These are phyloP conservation scores for Sporothrix protearum DNA, from an alignment of 2,329 filamentous ascomycete genomes.

Conservation along the genomic window DNA sequence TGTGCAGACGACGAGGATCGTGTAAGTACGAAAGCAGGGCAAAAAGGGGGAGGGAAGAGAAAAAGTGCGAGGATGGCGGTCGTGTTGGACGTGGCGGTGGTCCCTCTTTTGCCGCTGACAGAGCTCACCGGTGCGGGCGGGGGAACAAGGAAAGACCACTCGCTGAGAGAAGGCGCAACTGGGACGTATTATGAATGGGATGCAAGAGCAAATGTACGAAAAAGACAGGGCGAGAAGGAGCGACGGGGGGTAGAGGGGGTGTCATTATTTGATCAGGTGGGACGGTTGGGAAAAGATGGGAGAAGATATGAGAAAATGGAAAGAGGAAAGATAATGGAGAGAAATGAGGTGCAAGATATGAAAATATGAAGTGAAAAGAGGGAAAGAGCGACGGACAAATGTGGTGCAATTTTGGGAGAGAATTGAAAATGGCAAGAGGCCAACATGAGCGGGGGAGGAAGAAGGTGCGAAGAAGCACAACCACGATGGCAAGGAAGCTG, in stretches of 20 bases:
- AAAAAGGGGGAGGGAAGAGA: neutral
- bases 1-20: constrained; percentile 5
- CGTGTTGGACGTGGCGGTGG: constrained; percentile 17
- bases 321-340: neutral
- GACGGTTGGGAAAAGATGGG: constrained; percentile 7
- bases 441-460: neutral
- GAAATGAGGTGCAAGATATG: neutral
- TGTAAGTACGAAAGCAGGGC: neutral
- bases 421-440: neutral
- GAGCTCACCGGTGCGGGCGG: constrained; percentile 25
- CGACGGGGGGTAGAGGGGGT: constrained; percentile 13
- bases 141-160: constrained; percentile 11
- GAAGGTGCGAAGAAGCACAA: neutral
- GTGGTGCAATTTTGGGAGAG: constrained; percentile 2
- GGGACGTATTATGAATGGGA: neutral
- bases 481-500: neutral
- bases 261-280: constrained; percentile 10
- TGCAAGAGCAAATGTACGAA: neutral
- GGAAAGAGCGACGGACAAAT: constrained; percentile 3
- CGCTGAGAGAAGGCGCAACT: constrained; percentile 20
- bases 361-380: neutral
- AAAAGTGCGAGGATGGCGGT: constrained; percentile 1
- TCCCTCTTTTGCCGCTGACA: constrained; percentile 13
- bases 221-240: constrained; percentile 13
- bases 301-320: neutral